Evolutionary conservation across 108 stramenopile species (phyloP).

Genomic region (Pseudonitzschia multiseries): DNA sequence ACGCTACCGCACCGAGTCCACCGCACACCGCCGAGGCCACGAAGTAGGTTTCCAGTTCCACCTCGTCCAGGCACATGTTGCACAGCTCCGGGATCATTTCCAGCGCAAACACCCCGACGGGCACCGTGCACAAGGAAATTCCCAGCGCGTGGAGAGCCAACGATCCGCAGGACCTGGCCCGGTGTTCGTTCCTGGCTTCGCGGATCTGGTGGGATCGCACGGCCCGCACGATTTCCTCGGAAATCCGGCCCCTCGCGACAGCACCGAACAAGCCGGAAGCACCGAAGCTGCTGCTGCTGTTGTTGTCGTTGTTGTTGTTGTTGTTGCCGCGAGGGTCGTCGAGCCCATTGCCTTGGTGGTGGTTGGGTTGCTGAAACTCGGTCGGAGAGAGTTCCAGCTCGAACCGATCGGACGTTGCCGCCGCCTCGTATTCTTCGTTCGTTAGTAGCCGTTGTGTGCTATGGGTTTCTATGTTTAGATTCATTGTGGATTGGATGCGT

Average conservation of each 20-base stretch:
- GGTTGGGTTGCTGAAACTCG: neutral
- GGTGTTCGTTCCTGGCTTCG: neutral
- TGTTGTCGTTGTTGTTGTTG: no score
- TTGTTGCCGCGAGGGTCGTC: neutral
- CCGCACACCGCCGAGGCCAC: slow-evolving; percentile 18
- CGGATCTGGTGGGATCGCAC: neutral
- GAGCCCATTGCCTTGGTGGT: neutral
- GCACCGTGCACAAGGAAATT: slow-evolving; percentile 6
- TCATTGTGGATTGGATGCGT: neutral
- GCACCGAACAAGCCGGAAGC: neutral
- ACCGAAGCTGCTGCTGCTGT: neutral
- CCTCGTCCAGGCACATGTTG: slow-evolving; percentile 15
- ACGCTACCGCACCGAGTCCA: slow-evolving; percentile 10
- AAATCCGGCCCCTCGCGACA: neutral
- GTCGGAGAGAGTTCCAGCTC: neutral
- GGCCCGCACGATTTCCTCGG: neutral
- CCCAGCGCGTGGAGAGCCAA: neutral
- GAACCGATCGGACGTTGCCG: neutral
- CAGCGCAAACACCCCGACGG: slow-evolving; percentile 18
- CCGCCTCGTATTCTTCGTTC: neutral
- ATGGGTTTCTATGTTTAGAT: neutral
- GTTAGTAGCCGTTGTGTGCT: neutral
- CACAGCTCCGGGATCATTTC: slow-evolving; percentile 22
- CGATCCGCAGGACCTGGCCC: neutral
- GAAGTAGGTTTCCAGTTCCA: slow-evolving; percentile 9